Percentiles rank a stretch among this genome's conserved stretches.
These are phyloP conservation scores for Arctostaphylos glauca DNA, from an alignment of 148 eudicot genomes.

Conservation along the genomic window DNA sequence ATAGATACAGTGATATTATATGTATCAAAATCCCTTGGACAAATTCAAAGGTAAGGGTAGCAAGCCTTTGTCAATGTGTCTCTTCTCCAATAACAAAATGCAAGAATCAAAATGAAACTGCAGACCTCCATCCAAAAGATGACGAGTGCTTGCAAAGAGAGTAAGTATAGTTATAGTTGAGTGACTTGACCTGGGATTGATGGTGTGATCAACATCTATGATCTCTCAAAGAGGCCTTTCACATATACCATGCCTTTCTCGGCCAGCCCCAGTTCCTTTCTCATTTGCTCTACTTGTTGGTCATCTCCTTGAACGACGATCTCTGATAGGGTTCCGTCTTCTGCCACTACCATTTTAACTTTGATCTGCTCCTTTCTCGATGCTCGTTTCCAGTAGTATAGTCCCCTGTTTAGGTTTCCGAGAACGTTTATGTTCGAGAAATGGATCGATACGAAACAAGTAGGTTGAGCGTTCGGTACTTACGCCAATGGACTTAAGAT, in stretches of 20 bases:
- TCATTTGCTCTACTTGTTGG: constrained; percentile 75
- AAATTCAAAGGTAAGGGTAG: not conserved
- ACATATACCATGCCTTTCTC: constrained; percentile 99
- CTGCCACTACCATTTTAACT: constrained; percentile 83
- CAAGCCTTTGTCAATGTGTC: not conserved
- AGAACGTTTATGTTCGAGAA: not conserved
- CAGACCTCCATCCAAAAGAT: not conserved
- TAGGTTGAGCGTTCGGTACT: constrained; percentile 20
- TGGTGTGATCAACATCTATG: not conserved
- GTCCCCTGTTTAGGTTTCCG: constrained; percentile 49
- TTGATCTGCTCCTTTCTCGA: constrained; percentile 89
- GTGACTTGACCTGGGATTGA: not conserved
- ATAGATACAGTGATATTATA: not conserved
- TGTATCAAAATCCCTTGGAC: not conserved
- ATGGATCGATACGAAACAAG: not conserved
- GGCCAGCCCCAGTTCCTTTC: constrained; percentile 72
- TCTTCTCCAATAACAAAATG: not conserved
- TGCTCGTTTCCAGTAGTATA: constrained; percentile 83
- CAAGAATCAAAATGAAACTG: not conserved
- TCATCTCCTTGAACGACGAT: constrained; percentile 89
- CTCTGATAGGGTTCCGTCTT: constrained; percentile 69
- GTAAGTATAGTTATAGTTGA: not conserved
- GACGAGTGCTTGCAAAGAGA: not conserved
- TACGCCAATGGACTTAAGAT: constrained; percentile 86
- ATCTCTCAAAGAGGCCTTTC: constrained; percentile 78